These are phyloP conservation scores for Persicaria tinctoria DNA, from an alignment of 148 eudicot species.

Conservation along the genomic window DNA sequence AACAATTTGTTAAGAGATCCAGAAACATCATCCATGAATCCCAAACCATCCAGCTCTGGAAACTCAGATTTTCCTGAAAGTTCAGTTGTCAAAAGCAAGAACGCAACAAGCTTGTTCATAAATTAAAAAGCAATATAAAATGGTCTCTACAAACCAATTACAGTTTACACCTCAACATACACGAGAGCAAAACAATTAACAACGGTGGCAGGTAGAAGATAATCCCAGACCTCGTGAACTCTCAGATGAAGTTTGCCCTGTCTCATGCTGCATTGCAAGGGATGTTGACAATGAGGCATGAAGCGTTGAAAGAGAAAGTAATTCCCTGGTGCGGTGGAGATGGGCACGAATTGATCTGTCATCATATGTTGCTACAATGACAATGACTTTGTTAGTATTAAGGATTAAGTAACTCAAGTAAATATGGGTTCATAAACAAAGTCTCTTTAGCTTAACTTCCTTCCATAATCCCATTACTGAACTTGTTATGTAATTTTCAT, in stretches of 20 bases:
- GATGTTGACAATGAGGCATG: conserved; percentile 87
- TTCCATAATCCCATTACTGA: neutral
- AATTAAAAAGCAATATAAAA: neutral
- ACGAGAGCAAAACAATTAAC: neutral
- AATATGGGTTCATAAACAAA: neutral
- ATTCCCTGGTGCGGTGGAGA: conserved; percentile 88
- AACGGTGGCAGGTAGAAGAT: neutral
- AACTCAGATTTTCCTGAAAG: conserved; percentile 37
- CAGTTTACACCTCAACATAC: conserved; percentile 3
- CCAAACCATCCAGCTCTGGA: conserved; percentile 70
- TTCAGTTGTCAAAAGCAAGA: neutral
- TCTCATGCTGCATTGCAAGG: conserved; percentile 86
- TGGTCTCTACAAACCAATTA: neutral
- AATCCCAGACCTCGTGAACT: conserved; percentile 51
- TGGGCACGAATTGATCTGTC: conserved; percentile 96
- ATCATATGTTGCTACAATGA: conserved; percentile 74
- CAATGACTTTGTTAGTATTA: neutral
- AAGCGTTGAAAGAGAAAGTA: conserved; percentile 78
- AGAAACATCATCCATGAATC: conserved; percentile 81
- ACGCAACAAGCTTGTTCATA: no score
- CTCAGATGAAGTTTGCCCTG: conserved; percentile 38
- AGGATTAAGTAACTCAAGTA: neutral
- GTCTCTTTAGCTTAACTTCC: neutral
- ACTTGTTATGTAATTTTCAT: neutral
- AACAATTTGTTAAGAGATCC: conserved; percentile 58